Base-by-base conservation (phyloP, 2,329 filamentous ascomycete genomes). In the Alternaria sp. region DNA sequence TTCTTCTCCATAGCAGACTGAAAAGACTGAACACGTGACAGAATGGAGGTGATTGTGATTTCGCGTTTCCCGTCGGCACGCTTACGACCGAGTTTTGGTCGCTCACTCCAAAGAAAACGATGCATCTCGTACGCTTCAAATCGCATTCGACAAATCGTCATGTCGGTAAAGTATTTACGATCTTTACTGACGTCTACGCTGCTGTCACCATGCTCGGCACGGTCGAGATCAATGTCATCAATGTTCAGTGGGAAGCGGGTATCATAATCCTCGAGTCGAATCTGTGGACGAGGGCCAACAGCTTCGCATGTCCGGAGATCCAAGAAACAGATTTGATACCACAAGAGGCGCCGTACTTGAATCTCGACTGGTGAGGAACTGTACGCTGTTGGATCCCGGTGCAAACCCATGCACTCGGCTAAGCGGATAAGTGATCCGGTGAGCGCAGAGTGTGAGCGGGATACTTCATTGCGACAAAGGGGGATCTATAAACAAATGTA, bases 271-370 rank as follows among this genome's bases (percentile, higher is more conserved):
- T 92, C 90, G 40, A 85, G 83, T n/a, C 89, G 85, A 55, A 93
- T 92, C 54, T 87, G 85, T 0, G 90, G 89, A 25, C 88, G 84
- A 9, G 91, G 91, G 0, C 90, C 91, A 63, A 92, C 90, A 1
- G 89, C 87, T 77, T 93, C 91, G 70, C 88, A 91, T 0, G 90
- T 92, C 40, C 90, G 84, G 58, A 92, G 85, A 73, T 93, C 91
- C 9, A 94, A 82, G 73, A 92, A 92, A 76, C 90, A 92, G 20
- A 94, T 83, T 69, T 93, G 90, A 73, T 92, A 89, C 91, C 91
- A 93, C 34, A 93, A 83, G 40, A 93, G 80, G 5, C 91, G 86
- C 12, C 91, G 86, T 3, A 92, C 83, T 54, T 93, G 90, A 0
- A 87, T 89, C 68, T 93, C 90, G 3, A 92, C 79, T 0, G 90